A percentile compares a stretch with the other conserved stretches of the same genome.
These are phyloP conservation scores for Ophiostoma sp. DNA, from an alignment of 2,329 filamentous ascomycete genomes.

Conservation along the genomic window DNA sequence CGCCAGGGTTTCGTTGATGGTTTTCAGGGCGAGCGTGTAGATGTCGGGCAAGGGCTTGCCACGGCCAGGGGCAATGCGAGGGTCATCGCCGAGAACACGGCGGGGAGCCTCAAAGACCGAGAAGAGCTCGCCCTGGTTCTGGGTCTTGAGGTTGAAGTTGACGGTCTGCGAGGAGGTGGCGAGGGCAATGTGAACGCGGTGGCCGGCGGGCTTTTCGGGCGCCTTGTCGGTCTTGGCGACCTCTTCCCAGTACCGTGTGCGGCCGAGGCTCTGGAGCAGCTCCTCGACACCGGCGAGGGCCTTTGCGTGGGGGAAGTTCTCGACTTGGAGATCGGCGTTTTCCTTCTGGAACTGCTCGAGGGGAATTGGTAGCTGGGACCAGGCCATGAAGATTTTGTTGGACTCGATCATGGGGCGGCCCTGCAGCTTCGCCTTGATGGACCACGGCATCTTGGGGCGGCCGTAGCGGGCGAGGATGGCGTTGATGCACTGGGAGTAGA, in stretches of 20 bases:
- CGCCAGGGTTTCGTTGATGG: constrained; percentile 69
- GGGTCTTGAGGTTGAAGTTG: constrained; percentile 75
- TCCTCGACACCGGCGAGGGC: constrained; percentile 72
- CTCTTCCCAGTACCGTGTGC: constrained; percentile 46
- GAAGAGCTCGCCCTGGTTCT: constrained; percentile 54
- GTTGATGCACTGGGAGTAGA: constrained; percentile 81
- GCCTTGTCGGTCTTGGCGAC: constrained; percentile 13
- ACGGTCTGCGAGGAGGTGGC: constrained; percentile 69
- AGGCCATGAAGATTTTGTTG: constrained; percentile 59
- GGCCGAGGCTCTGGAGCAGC: constrained; percentile 57
- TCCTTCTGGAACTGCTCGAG: constrained; percentile 59
- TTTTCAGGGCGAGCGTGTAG: constrained; percentile 77
- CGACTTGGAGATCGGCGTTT: constrained; percentile 58
- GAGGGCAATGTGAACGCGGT: constrained; percentile 69
- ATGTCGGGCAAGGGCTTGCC: constrained; percentile 96
- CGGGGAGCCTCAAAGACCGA: constrained; percentile 62
- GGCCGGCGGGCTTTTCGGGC: constrained; percentile 25
- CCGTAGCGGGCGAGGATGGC: constrained; percentile 69
- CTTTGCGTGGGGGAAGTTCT: constrained; percentile 67
- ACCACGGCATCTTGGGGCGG: constrained; percentile 77
- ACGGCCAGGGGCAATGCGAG: constrained; percentile 67
- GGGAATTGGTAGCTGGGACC: constrained; percentile 78
- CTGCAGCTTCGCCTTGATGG: constrained; percentile 80
- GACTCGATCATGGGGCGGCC: constrained; percentile 51
- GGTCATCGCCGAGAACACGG: constrained; percentile 79